Percentiles rank a stretch among this genome's conserved stretches.
Evolutionary conservation across 306 rosid species (phyloP).

Genomic region (Vachellia collinsii): DNA sequence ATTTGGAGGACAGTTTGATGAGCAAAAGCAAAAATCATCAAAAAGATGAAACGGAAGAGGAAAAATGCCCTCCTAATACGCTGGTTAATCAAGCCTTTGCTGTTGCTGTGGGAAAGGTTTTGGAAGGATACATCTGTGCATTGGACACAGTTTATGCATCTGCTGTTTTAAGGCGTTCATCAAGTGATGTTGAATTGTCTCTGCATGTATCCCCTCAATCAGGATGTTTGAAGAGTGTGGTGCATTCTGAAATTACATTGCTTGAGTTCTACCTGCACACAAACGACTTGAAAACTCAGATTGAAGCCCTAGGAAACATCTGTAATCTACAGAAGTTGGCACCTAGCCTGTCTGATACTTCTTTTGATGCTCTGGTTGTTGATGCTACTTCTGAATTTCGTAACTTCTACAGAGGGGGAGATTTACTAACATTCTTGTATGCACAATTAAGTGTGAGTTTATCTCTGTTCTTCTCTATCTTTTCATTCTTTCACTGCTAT

Average conservation of each 20-base stretch:
- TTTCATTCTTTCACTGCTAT: constrained; percentile 23
- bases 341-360: constrained; percentile 50
- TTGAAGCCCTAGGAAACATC: constrained; percentile 73
- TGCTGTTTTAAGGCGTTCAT: constrained; percentile 56
- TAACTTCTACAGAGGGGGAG: constrained; percentile 75
- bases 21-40: constrained; percentile 36
- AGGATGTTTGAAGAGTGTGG: constrained; percentile 74
- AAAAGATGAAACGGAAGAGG: constrained; percentile 32
- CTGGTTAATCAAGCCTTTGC: constrained; percentile 93
- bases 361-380: constrained; percentile 53
- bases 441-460: constrained; percentile 49
- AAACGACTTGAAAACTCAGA: constrained; percentile 62
- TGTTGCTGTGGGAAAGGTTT: constrained; percentile 80
- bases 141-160: constrained; percentile 75
- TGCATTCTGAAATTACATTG: constrained; percentile 74
- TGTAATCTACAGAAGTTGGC: constrained; percentile 62
- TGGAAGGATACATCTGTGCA: constrained; percentile 73
- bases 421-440: constrained; percentile 76
- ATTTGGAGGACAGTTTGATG: constrained; percentile 27
- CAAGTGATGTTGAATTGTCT: constrained; percentile 37
- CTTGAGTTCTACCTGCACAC: constrained; percentile 85
- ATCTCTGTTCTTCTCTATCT: constrained; percentile 27
- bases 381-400: constrained; percentile 55
- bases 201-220: constrained; percentile 40
- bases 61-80: constrained; percentile 46